phyloP scores from a whole-genome alignment of 2,329 filamentous ascomycete species.

The Ophiostoma quercus region DNA sequence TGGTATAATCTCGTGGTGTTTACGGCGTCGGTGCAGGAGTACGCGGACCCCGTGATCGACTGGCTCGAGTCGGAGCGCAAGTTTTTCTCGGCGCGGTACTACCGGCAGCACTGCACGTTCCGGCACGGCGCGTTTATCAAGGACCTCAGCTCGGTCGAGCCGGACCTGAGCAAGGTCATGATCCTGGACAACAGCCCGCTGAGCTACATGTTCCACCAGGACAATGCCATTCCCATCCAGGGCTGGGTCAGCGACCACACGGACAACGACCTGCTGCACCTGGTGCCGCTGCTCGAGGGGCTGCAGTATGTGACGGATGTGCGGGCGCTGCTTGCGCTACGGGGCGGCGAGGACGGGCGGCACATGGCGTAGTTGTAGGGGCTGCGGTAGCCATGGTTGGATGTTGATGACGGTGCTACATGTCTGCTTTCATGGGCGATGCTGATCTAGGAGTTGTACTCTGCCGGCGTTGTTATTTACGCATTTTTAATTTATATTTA shows the following conservation, averaged over 20 bases:
- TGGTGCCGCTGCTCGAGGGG: conserved; percentile 87
- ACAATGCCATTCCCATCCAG: conserved; percentile 98
- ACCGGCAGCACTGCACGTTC: conserved; percentile 94
- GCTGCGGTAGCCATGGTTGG: background rate
- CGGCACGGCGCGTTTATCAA: conserved; percentile 97
- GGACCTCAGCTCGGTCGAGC: conserved; percentile 91
- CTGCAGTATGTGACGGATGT: conserved; percentile 97
- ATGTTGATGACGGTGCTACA: too few species aligned
- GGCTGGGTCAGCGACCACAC: conserved; percentile 99
- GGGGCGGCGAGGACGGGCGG: conserved; percentile 75
- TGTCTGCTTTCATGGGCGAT: background rate
- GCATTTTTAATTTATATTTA: conserved; percentile 1
- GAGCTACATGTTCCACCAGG: conserved; percentile 98
- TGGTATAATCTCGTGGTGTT: conserved; percentile 98
- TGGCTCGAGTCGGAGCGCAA: conserved; percentile 96
- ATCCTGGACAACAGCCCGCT: conserved; percentile 97
- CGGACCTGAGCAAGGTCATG: conserved; percentile 95
- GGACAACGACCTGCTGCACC: conserved; percentile 87
- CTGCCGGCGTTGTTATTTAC: background rate
- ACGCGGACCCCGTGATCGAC: conserved; percentile 97
- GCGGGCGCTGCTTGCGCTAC: conserved; percentile 77
- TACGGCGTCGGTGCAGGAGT: conserved; percentile 96
- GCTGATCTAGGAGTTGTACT: background rate
- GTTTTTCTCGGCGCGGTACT: conserved; percentile 90
- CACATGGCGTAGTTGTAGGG: conserved; percentile 41